Base-by-base conservation (phyloP, 2,329 filamentous ascomycete species). In the Aspergillus aculeatinus region DNA sequence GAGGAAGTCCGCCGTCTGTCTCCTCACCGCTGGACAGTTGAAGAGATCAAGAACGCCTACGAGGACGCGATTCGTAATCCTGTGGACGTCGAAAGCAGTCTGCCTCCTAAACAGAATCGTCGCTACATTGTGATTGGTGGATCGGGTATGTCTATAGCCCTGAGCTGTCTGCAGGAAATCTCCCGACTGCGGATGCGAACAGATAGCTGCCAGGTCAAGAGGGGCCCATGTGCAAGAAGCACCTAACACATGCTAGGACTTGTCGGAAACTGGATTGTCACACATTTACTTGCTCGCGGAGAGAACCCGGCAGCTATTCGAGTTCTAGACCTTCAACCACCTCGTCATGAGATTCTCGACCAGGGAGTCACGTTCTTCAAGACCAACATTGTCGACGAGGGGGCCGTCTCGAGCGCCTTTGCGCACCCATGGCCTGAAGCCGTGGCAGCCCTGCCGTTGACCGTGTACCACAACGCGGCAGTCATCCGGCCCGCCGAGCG, bases 381-480 rank as follows among this genome's bases (percentile, higher is more conserved):
- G 63, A 78, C 81, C 23, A 80, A 87, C 67, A 82, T 86, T 65
- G 78, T 80, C 3, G 81, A 82, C 19, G 67, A 72, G 21, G 62
- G 71, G 3, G 78, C 77, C 2, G 80, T 82, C 0, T 61, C 71
- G 6, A 74, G 72, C 0, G 82, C 82, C 16, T 85, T 86, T 58
- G 68, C 72, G 5, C 71, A 73, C 23, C 74, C 79, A 5, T 86
- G 84, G 84, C 73, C 77, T 2, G 52, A 69, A 2, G 68, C 70
- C 1, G 74, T 79, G 5, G 73, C 78, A 5, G 51, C 70, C 4
- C 74, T 81, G 3, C 83, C 83, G 1, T 71, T 86, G 25, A 85
- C 83, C 1, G 83, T 86, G 14, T 85, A 83, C 66, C 84, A 86
- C 72, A 85, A 81, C 0, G 84, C 83, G 2, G 84, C 83, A 1